Percentiles rank a stretch among this genome's conserved stretches.
These are phyloP conservation scores for Epichloe festucae DNA, from an alignment of 2,329 filamentous ascomycete genomes.

Conservation along the genomic window DNA sequence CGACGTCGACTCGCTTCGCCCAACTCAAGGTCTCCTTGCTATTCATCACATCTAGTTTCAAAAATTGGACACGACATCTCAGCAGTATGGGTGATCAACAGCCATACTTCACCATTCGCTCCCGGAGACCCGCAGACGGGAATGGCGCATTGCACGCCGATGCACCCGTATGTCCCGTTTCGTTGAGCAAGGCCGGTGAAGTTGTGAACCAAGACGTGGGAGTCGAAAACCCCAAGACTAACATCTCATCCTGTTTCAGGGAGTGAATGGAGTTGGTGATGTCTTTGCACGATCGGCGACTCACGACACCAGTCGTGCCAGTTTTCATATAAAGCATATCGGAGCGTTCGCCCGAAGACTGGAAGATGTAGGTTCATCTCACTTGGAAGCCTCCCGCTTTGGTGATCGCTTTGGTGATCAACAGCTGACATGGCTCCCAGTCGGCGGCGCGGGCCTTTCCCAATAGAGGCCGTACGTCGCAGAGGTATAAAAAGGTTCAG, in stretches of 20 bases:
- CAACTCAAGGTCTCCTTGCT: neutral
- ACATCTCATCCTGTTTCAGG: neutral
- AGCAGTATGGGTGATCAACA: slow-evolving; percentile 27
- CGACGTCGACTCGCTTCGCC: neutral
- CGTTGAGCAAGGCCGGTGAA: neutral
- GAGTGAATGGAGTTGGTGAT: slow-evolving; percentile 9
- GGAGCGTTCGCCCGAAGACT: slow-evolving; percentile 40
- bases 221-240: too few relatives aligned
- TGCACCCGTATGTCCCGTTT: slow-evolving; percentile 30
- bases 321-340: slow-evolving; percentile 44
- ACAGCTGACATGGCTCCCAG: slow-evolving; percentile 17
- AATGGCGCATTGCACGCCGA: slow-evolving; percentile 34
- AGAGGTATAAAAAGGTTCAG: slow-evolving; percentile 43
- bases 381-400: neutral
- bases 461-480: slow-evolving; percentile 37
- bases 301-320: slow-evolving; percentile 44
- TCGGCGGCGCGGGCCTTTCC: slow-evolving; percentile 44
- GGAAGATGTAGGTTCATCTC: slow-evolving; percentile 33
- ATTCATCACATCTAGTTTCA: neutral
- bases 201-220: neutral
- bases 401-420: neutral
- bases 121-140: slow-evolving; percentile 32
- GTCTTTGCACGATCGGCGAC: slow-evolving; percentile 28
- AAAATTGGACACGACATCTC: neutral
- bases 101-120: slow-evolving; percentile 41